Base-by-base conservation (phyloP, 2,329 filamentous ascomycete genomes). In the Aphanocladium album region DNA sequence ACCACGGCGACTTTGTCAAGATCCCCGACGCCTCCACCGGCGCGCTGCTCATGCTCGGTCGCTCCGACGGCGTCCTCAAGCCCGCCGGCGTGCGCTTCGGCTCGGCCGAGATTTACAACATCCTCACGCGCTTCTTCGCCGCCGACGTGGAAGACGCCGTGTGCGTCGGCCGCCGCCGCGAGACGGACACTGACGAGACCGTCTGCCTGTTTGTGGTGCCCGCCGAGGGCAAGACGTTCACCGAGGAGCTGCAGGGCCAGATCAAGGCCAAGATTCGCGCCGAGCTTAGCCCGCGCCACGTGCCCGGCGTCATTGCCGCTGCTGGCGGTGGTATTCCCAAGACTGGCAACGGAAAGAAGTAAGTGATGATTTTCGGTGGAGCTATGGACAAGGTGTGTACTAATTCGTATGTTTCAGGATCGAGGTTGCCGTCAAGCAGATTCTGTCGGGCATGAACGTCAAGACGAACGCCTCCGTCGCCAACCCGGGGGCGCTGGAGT, bases 321-420 rank as follows among this genome's bases (percentile, higher is more conserved):
- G 93, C 89, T 64, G 86, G 75, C 2, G 79, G 88, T 0, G 92
- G 93, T 41, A 95, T 99, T 19, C 95, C 93, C 0, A 87, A 93
- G 66, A 98, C 95, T 17, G 87, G 88, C 2, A 99, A 99, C 70
- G 93, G 93, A 57, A 99, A 99, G 80, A 99, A 98, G 86, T 90
- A 75, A 77, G 86, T 82, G 50, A 8, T 21, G 45, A 8, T 35
- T 46, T 17, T 19, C 0, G 17, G 3, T 39, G 11, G 16, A 6
- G n/a, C n/a, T n/a, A n/a, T n/a, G n/a, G n/a, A 7, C 16, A 23
- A 41, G 8, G n/a, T 16, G 14, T 49, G 8, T 33, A 45, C 4
- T 33, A 14, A n/a, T 43, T 60, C 23, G 2, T 23, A 2, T 35
- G 0, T 52, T 57, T 39, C 43, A 90, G 88, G 76, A 91, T 99